A percentile compares a stretch with the other conserved stretches of the same genome.
phyloP scores from a whole-genome alignment of 2,329 filamentous ascomycete species.

The Chaetomium strumarium region DNA sequence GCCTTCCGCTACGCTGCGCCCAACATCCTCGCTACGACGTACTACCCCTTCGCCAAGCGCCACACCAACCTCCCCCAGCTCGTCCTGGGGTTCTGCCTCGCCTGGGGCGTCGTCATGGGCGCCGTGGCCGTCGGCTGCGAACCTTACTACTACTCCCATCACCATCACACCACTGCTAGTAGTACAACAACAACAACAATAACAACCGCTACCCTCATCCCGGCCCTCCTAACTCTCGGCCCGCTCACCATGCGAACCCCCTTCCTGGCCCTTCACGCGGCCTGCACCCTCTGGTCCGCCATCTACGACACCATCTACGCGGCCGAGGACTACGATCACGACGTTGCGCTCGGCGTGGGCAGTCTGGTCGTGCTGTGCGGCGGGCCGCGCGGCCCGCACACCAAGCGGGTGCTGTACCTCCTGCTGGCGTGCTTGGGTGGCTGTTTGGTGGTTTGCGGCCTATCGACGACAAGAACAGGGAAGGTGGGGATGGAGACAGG shows the following conservation, averaged over 20 bases:
- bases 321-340: background rate
- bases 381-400: too few species aligned
- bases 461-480: too few species aligned
- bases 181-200: too few species aligned
- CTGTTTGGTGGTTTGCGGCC: background rate
- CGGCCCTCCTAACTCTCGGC: background rate
- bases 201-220: background rate
- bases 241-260: background rate
- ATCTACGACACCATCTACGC: constrained; percentile 6
- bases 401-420: background rate
- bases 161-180: background rate
- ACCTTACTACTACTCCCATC: background rate
- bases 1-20: constrained; percentile 20
- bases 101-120: constrained; percentile 30
- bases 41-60: constrained; percentile 33
- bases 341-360: background rate
- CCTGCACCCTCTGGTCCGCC: background rate
- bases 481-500: too few species aligned
- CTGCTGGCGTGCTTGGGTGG: background rate
- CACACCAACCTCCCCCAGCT: constrained; percentile 33
- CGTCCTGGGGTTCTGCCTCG: constrained; percentile 31
- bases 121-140: background rate
- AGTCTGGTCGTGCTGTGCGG: background rate
- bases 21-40: constrained; percentile 25
- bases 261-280: background rate